Conservation (phyloP, 2,329 filamentous ascomycete genomes). For the Trichoderma gracile region DNA sequence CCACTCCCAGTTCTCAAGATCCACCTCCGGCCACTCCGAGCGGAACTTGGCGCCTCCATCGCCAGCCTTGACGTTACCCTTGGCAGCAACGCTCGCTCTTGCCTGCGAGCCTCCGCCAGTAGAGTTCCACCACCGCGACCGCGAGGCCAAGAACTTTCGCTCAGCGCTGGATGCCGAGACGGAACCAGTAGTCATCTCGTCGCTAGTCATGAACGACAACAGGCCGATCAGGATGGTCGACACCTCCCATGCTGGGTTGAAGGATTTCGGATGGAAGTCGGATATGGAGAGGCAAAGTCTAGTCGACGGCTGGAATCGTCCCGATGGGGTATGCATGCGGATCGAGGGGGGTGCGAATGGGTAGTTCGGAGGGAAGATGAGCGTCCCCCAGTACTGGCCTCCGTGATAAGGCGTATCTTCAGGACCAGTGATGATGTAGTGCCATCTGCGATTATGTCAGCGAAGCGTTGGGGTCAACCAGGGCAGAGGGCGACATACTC, state of each 20-base stretch:
- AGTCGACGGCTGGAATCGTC: constrained; percentile 90
- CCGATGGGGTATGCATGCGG: constrained; percentile 97
- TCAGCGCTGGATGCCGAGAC: constrained; percentile 76
- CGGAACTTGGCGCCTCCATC: constrained; percentile 91
- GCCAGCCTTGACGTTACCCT: constrained; percentile 84
- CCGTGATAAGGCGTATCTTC: constrained; percentile 91
- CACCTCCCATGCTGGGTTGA: constrained; percentile 98
- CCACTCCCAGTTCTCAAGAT: constrained; percentile 89
- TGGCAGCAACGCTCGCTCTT: constrained; percentile 55
- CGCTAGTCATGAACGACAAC: constrained; percentile 95
- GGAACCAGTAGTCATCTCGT: constrained; percentile 97
- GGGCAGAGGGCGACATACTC: constrained; percentile 57
- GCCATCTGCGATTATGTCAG: constrained; percentile 61
- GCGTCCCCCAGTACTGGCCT: constrained; percentile 97
- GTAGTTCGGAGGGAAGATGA: constrained; percentile 94
- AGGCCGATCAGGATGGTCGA: constrained; percentile 94
- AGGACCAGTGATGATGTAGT: constrained; percentile 93
- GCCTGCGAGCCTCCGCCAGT: constrained; percentile 79
- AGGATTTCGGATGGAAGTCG: constrained; percentile 96
- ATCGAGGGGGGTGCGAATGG: constrained; percentile 96
- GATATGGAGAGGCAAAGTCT: constrained; percentile 93
- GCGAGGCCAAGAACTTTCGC: constrained; percentile 72
- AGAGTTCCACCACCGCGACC: constrained; percentile 93
- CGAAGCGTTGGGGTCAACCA: not conserved
- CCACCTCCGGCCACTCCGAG: constrained; percentile 84